Percentiles rank a stretch among this genome's conserved stretches.
These are phyloP conservation scores for Prunus persica DNA, from an alignment of 306 rosid genomes.

Conservation along the genomic window DNA sequence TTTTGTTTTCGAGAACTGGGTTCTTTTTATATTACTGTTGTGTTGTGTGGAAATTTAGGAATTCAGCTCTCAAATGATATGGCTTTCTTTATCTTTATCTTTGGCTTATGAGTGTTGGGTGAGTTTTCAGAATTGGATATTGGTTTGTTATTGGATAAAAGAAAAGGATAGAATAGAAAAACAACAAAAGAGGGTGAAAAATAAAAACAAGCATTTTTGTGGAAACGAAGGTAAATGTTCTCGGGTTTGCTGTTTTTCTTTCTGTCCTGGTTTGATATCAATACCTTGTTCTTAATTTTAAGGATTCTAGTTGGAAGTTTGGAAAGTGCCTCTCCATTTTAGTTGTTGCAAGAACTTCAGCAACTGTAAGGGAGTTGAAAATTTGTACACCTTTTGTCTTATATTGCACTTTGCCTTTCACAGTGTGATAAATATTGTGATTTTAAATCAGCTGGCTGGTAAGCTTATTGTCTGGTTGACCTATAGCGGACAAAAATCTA, in stretches of 20 bases:
- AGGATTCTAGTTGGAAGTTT: neutral
- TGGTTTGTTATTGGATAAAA: neutral
- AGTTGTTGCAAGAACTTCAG: neutral
- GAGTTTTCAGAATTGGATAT: neutral
- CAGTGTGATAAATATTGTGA: neutral
- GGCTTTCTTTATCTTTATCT: neutral
- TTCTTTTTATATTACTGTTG: neutral
- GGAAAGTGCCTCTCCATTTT: neutral
- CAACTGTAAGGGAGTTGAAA: neutral
- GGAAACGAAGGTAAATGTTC: neutral
- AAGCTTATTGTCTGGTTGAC: neutral
- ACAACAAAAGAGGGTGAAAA: neutral
- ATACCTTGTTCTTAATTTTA: neutral
- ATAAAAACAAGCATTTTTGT: neutral
- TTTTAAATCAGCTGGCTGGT: neutral
- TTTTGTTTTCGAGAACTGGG: slow-evolving; percentile 16
- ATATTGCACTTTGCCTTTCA: neutral
- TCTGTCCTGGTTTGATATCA: neutral
- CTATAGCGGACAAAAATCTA: neutral
- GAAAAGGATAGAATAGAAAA: neutral
- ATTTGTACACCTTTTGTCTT: neutral
- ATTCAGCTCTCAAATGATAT: neutral
- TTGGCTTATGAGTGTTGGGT: neutral
- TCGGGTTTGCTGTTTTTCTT: neutral
- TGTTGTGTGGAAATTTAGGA: neutral